Conservation (phyloP, 495 filamentous ascomycete species). For the Neurospora sp. region DNA sequence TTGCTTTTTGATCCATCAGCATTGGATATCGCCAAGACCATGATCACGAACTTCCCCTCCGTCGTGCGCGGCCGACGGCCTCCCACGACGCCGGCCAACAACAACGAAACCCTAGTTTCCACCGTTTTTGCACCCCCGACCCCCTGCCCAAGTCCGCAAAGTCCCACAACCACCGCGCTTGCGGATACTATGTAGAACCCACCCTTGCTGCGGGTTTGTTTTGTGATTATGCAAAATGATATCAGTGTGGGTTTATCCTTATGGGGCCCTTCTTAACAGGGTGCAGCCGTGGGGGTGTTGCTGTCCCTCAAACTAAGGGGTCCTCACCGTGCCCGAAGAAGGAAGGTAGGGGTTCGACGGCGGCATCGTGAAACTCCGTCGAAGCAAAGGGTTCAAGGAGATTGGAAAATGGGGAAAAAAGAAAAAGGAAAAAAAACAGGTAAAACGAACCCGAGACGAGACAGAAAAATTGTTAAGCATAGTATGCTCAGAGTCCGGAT, state of each 20-base stretch:
- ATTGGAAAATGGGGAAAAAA: not conserved
- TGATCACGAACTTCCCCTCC: not conserved
- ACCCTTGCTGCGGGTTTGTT: not conserved
- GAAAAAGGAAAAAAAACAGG: not conserved
- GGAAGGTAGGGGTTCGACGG: not conserved
- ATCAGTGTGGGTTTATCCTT: not conserved
- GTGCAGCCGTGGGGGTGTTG: not conserved
- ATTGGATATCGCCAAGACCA: not conserved
- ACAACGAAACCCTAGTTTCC: not conserved
- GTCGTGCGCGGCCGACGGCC: not conserved
- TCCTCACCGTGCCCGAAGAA: not conserved
- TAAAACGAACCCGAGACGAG: not conserved
- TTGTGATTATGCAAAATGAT: not conserved
- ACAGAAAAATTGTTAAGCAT: not conserved
- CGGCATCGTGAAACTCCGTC: not conserved
- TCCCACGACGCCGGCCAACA: not conserved
- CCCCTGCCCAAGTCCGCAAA: not conserved
- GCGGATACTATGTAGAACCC: not conserved
- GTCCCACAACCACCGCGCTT: not conserved
- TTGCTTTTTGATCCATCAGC: not conserved
- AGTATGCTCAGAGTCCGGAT: not conserved
- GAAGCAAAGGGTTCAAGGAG: not conserved
- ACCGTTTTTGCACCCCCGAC: not conserved
- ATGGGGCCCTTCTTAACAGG: not conserved
- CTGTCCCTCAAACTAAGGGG: not conserved